A percentile compares a stretch with the other conserved stretches of the same genome.
Conservation (phyloP, 495 filamentous ascomycete species). For the Penicillium coffeae region DNA sequence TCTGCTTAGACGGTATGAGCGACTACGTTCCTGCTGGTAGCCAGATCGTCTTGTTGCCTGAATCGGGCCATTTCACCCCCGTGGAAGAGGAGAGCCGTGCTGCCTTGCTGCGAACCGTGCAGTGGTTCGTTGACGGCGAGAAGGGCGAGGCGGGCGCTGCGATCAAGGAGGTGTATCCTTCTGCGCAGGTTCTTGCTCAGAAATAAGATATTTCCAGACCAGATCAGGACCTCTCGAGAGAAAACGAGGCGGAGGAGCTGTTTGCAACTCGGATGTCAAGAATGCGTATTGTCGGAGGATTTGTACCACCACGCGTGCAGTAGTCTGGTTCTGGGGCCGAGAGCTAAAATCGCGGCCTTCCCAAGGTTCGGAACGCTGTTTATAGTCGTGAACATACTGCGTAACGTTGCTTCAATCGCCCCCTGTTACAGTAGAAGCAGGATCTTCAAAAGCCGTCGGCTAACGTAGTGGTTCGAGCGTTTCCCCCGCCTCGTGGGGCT, state of each 20-base stretch:
- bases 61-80: slow-evolving; percentile 41
- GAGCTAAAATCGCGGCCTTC: neutral
- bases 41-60: slow-evolving; percentile 38
- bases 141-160: slow-evolving; percentile 31
- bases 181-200: slow-evolving; percentile 28
- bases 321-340: neutral
- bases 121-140: slow-evolving; percentile 39
- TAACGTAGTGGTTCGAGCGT: neutral
- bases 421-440: too few species aligned
- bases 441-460: too few species aligned
- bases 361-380: neutral
- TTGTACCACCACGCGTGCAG: neutral
- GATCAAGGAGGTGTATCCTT: slow-evolving; percentile 27
- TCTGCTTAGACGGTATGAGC: slow-evolving; percentile 41
- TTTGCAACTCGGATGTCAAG: too few species aligned
- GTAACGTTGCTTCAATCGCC: too few species aligned
- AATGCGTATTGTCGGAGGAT: neutral
- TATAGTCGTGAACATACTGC: too few species aligned
- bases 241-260: too few species aligned
- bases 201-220: too few species aligned
- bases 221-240: slow-evolving; percentile 1
- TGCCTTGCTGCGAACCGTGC: slow-evolving; percentile 28
- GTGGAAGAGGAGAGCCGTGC: slow-evolving; percentile 36
- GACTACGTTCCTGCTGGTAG: slow-evolving; percentile 39
- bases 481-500: neutral